phyloP scores from a whole-genome alignment of 371 early-diverging fungal genomes.

The Phascolomyces articulosus region DNA sequence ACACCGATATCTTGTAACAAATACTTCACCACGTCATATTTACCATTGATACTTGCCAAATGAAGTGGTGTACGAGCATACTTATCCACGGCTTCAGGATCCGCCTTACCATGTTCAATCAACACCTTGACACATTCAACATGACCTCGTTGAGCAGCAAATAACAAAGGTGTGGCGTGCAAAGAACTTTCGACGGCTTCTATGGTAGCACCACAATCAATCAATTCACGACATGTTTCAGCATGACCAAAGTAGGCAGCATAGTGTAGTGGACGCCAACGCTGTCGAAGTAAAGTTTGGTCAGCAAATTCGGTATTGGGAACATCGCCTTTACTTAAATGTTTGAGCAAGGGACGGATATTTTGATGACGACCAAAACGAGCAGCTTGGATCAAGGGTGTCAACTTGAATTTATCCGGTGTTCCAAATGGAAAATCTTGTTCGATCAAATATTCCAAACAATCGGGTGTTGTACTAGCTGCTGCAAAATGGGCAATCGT shows the following conservation, averaged over 20 bases:
- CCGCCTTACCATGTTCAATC: conserved; percentile 49
- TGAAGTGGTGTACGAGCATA: conserved; percentile 54
- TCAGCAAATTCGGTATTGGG: conserved; percentile 35
- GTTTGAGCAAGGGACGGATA: conserved; percentile 33
- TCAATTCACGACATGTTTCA: conserved; percentile 43
- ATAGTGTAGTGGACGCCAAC: conserved; percentile 57
- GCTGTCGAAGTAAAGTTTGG: conserved; percentile 43
- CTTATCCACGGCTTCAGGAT: conserved; percentile 48
- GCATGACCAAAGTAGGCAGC: conserved; percentile 59
- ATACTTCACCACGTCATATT: conserved; percentile 38
- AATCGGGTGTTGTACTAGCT: conserved; percentile 50
- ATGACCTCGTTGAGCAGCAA: conserved; percentile 54
- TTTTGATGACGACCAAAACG: conserved; percentile 52
- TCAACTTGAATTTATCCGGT: conserved; percentile 47
- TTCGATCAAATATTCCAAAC: conserved; percentile 48
- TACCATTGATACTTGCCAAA: conserved; percentile 55
- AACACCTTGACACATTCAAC: conserved; percentile 48
- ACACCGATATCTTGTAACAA: conserved; percentile 46
- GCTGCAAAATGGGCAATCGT: conserved; percentile 65
- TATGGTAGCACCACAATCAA: conserved; percentile 50
- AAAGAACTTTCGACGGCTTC: conserved; percentile 41
- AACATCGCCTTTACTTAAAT: conserved; percentile 25
- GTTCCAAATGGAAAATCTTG: conserved; percentile 30
- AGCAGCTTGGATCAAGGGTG: conserved; percentile 60
- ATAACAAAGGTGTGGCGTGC: conserved; percentile 52